Evolutionary conservation across 2,329 filamentous ascomycete genomes (phyloP).

Genomic region (Graphilbum sp.): DNA sequence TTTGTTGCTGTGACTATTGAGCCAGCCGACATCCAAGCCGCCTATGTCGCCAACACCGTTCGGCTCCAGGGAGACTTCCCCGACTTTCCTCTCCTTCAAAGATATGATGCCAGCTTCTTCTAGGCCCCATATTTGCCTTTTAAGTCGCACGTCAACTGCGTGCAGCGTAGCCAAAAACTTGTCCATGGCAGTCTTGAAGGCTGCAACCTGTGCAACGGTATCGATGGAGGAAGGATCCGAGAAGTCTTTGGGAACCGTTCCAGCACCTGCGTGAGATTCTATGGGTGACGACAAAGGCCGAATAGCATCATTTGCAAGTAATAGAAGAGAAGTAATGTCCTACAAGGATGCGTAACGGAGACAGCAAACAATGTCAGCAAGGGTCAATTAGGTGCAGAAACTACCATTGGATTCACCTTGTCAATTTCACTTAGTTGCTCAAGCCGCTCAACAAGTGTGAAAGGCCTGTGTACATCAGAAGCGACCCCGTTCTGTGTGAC

Average conservation of each 20-base stretch:
- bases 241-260: background rate
- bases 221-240: slow-evolving; percentile 5
- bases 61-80: slow-evolving; percentile 27
- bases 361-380: background rate
- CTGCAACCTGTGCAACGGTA: slow-evolving; percentile 32
- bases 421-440: slow-evolving; percentile 68
- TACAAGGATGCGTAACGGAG: slow-evolving; percentile 19
- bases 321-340: slow-evolving; percentile 28
- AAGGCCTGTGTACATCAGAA: slow-evolving; percentile 26
- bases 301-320: slow-evolving; percentile 40
- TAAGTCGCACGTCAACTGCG: slow-evolving; percentile 56
- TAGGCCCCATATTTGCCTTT: slow-evolving; percentile 59
- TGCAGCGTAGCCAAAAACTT: slow-evolving; percentile 61
- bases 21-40: slow-evolving; percentile 65
- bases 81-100: slow-evolving; percentile 18
- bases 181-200: slow-evolving; percentile 42
- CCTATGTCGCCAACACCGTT: slow-evolving; percentile 39
- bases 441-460: slow-evolving; percentile 63
- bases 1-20: slow-evolving; percentile 73
- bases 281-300: slow-evolving; percentile 39
- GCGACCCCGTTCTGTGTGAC: background rate
- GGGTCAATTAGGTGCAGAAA: too few species aligned
- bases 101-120: slow-evolving; percentile 67
- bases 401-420: too few species aligned
- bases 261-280: background rate